phyloP scores from a whole-genome alignment of 2,329 filamentous ascomycete species.

The Chaetoscypha palmicola region DNA sequence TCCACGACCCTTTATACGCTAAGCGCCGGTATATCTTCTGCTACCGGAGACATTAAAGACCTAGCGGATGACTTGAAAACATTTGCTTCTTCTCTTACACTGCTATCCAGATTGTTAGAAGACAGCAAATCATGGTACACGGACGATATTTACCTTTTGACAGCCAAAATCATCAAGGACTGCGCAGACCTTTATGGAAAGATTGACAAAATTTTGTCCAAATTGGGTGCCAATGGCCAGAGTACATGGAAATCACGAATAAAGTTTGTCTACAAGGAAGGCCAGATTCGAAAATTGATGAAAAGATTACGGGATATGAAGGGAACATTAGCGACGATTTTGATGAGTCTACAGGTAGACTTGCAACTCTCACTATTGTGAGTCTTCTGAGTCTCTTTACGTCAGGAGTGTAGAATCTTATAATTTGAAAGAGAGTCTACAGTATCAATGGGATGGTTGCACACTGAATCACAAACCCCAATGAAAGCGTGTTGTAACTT shows the following conservation, averaged over 20 bases:
- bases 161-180: constrained; percentile 21
- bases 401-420: too few relatives aligned
- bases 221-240: constrained; percentile 16
- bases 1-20: constrained; percentile 20
- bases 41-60: constrained; percentile 18
- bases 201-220: constrained; percentile 18
- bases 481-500: too few relatives aligned
- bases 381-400: too few relatives aligned
- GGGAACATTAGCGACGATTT: constrained; percentile 18
- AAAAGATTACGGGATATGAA: constrained; percentile 20
- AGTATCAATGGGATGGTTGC: too few relatives aligned
- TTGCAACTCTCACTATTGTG: constrained; percentile 22
- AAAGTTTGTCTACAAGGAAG: constrained; percentile 23
- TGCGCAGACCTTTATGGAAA: constrained; percentile 19
- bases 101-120: constrained; percentile 16
- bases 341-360: constrained; percentile 23
- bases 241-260: constrained; percentile 14
- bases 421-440: too few relatives aligned
- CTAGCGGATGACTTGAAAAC: constrained; percentile 15
- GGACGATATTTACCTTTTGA: constrained; percentile 22
- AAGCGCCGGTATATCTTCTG: constrained; percentile 14
- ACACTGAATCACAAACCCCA: too few relatives aligned
- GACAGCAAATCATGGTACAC: constrained; percentile 14
- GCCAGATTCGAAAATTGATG: constrained; percentile 18
- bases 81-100: constrained; percentile 17